Evolutionary conservation across 108 stramenopile genomes (phyloP), one percentile per base, ranked within the genome.

Genomic region (Skeletonema grethae): DNA sequence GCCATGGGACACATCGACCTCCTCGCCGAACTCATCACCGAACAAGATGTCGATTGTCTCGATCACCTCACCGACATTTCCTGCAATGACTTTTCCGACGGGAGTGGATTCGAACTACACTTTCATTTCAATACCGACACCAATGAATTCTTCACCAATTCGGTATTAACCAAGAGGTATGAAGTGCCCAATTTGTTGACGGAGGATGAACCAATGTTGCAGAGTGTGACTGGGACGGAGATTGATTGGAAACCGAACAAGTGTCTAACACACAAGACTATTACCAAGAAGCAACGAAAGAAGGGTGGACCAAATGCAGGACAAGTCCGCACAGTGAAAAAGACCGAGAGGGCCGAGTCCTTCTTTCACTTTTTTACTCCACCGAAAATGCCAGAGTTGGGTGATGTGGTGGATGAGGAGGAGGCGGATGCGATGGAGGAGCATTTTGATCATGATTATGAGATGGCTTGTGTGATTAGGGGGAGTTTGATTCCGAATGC

Each of bases 321-420:
- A 36, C 92, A 96, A 72, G 69, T 95, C 15, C 84, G 97, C 12
- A 90, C 88, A 25, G 70, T 97, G 3, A 63, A 66, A 24, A 90
- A 91, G 76, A 69, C 79, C 61, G 93, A 94, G 63, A 74, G 79
- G 56, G 70, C 67, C 43, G 95, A 96, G 16, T 95, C 94, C 32
- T 97, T 98, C 82, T 97, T 97, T 71, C 88, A 95, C 67, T 97
- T 96, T 69, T 98, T 97, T 70, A 69, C 63, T 0, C 86, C 93
- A 3, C 87, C 89, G 7, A 81, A 88, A 68, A 80, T 93, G 75
- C 93, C 93, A 3, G 63, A 63, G 28, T 22, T 91, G 69, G 80
- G 72, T 9, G 85, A 88, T 35, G 78, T 82, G 1, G 84, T 93
- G 84, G 88, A 91, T 69, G 96, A 97, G 67, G 92, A 93, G 53